Conservation (phyloP, 2,329 filamentous ascomycete species). For the Aspergillus sp. region DNA sequence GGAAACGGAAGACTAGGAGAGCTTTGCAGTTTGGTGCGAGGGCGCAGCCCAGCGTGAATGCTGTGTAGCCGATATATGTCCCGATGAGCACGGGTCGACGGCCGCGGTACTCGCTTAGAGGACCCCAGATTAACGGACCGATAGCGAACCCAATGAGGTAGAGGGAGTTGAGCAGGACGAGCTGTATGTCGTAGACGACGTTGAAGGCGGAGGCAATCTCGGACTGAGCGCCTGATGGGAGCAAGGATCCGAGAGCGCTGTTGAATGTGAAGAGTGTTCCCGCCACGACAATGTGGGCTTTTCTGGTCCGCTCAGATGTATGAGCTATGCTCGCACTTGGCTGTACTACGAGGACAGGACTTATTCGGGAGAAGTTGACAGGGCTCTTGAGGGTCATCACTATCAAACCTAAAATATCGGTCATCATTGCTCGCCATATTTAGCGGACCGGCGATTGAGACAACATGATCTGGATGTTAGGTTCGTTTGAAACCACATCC, state of each 20-base stretch:
- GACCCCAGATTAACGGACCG: slow-evolving; percentile 38
- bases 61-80: slow-evolving; percentile 44
- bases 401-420: too few species aligned
- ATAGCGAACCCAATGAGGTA: slow-evolving; percentile 31
- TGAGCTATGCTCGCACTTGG: too few species aligned
- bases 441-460: too few species aligned
- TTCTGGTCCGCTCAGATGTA: too few species aligned
- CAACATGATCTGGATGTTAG: too few species aligned
- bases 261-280: neutral
- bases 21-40: slow-evolving; percentile 38
- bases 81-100: slow-evolving; percentile 43
- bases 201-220: neutral
- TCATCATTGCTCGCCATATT: too few species aligned
- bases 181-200: neutral
- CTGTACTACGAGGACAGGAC: too few species aligned
- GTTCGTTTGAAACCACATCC: too few species aligned
- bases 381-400: too few species aligned
- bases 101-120: slow-evolving; percentile 36
- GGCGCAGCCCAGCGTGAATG: slow-evolving; percentile 41
- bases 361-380: too few species aligned
- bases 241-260: slow-evolving; percentile 1
- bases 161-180: neutral
- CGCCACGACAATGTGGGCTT: neutral
- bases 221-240: neutral
- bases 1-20: slow-evolving; percentile 39